These are phyloP conservation scores for Wolfiporia cocos DNA, from an alignment of 1,284 basidiomycete genomes.

Conservation along the genomic window DNA sequence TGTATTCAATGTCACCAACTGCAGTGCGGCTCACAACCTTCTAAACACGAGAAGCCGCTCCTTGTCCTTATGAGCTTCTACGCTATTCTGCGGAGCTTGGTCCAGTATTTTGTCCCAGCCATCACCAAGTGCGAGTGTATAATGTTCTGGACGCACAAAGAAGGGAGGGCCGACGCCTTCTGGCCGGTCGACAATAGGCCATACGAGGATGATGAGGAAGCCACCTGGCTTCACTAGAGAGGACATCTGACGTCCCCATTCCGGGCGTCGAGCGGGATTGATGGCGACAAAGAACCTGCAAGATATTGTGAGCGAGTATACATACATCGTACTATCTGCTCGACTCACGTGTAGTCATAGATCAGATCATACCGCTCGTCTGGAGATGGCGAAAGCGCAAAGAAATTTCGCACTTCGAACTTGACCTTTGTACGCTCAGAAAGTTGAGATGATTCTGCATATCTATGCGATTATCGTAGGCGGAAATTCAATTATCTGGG, in stretches of 20 bases:
- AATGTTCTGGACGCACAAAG: background rate
- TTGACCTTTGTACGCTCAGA: slow-evolving; percentile 21
- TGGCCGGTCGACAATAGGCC: background rate
- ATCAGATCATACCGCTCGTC: slow-evolving; percentile 42
- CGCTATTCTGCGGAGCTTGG: background rate
- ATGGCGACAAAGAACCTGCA: slow-evolving; percentile 69
- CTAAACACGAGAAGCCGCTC: background rate
- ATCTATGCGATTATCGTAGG: background rate
- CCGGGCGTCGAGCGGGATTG: slow-evolving; percentile 42
- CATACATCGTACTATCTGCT: background rate
- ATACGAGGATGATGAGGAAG: slow-evolving; percentile 32
- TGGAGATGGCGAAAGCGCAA: slow-evolving; percentile 20
- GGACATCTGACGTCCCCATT: slow-evolving; percentile 57
- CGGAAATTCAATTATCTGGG: background rate
- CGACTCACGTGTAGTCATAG: slow-evolving; percentile 63
- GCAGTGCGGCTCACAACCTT: background rate
- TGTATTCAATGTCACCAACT: too few relatives aligned
- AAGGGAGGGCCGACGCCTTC: background rate
- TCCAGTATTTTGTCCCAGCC: background rate
- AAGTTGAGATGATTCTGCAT: slow-evolving; percentile 2
- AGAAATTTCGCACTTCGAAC: slow-evolving; percentile 49
- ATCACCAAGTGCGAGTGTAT: background rate
- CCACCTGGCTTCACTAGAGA: slow-evolving; percentile 52
- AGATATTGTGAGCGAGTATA: background rate
- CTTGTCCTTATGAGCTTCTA: background rate